phyloP scores from a whole-genome alignment of 2,329 filamentous ascomycete species.

The Cadophora sp. region DNA sequence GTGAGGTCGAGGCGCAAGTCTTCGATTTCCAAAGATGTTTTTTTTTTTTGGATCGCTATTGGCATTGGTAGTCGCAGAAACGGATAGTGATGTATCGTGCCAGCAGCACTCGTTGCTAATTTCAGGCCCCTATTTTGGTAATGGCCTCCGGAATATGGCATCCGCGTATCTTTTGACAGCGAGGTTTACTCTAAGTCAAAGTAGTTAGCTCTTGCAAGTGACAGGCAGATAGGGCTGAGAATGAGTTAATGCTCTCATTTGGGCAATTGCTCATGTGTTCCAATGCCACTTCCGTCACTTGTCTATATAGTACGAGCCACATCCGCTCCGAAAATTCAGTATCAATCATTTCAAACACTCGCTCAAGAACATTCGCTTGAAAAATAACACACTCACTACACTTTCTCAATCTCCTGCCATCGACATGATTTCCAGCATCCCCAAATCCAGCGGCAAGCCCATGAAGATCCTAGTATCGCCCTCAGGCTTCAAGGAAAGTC shows the following conservation, averaged over 20 bases:
- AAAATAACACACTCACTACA: background rate
- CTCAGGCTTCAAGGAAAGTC: slow-evolving; percentile 13
- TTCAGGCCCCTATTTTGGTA: background rate
- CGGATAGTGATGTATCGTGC: background rate
- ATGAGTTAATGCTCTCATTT: background rate
- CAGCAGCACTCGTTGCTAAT: background rate
- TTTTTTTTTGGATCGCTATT: background rate
- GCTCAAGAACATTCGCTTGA: slow-evolving; percentile 11
- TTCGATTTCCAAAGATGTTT: background rate
- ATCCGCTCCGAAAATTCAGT: background rate
- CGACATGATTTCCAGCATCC: slow-evolving; percentile 4
- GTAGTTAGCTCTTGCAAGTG: background rate
- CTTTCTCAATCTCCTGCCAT: background rate
- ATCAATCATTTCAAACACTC: slow-evolving; percentile 1
- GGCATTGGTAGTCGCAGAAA: background rate
- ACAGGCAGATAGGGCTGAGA: background rate
- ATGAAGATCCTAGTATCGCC: slow-evolving; percentile 10
- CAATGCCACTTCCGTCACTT: slow-evolving; percentile 8
- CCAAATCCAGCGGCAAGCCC: background rate
- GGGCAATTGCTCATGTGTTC: background rate
- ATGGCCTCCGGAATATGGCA: background rate
- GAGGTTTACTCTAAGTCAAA: background rate
- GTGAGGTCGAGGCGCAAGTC: background rate
- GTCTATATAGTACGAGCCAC: background rate
- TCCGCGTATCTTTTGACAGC: background rate